phyloP scores from a whole-genome alignment of 2,329 filamentous ascomycete species.

The Pochonia chlamydosporia region DNA sequence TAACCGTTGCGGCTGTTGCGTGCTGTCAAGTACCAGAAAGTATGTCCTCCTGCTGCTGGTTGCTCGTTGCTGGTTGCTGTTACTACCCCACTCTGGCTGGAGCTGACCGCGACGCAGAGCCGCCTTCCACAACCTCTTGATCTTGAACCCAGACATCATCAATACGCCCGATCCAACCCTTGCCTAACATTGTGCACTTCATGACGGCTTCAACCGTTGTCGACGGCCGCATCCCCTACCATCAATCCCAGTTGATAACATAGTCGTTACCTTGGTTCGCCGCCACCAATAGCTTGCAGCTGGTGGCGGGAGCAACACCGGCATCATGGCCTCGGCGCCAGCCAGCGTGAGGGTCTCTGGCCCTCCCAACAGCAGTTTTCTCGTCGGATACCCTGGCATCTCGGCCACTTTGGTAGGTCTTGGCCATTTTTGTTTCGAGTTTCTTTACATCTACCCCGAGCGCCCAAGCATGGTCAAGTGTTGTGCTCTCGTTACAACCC shows the following conservation, averaged over 20 bases:
- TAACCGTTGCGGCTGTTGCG: too few species aligned
- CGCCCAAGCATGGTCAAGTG: too few species aligned
- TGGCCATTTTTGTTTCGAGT: slow-evolving; percentile 12
- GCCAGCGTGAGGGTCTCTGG: slow-evolving; percentile 83
- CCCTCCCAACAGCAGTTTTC: slow-evolving; percentile 92
- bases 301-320: slow-evolving; percentile 12
- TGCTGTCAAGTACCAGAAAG: too few species aligned
- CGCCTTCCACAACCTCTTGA: neutral
- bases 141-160: neutral
- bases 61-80: neutral
- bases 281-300: slow-evolving; percentile 6
- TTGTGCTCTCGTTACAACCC: too few species aligned
- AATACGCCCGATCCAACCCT: neutral
- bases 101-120: neutral
- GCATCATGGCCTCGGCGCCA: slow-evolving; percentile 27
- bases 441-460: neutral
- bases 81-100: slow-evolving; percentile 2
- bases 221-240: neutral
- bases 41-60: too few species aligned
- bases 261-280: neutral
- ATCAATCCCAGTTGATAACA: neutral
- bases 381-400: slow-evolving; percentile 96
- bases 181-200: neutral
- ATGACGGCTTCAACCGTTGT: slow-evolving; percentile 1
- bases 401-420: slow-evolving; percentile 86